These are phyloP conservation scores for Postia placenta DNA, from an alignment of 768 basidiomycete genomes.

Conservation along the genomic window DNA sequence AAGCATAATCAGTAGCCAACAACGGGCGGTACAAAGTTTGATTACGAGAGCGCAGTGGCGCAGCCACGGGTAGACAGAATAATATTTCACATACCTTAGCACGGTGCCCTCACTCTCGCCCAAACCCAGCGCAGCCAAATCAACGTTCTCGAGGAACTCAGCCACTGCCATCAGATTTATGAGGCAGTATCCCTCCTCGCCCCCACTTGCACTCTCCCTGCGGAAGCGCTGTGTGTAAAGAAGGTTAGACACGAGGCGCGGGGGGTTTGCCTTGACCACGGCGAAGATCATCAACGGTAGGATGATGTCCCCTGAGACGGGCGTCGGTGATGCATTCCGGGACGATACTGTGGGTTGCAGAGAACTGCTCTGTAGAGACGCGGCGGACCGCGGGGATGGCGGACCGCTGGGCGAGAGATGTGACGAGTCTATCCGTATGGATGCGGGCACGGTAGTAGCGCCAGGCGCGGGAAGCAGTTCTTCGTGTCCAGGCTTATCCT, in stretches of 20 bases:
- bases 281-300: constrained; percentile 92
- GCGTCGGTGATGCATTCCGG: constrained; percentile 32
- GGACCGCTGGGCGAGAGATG: not conserved
- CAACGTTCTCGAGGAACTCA: constrained; percentile 93
- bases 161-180: constrained; percentile 94
- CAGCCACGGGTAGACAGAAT: not conserved
- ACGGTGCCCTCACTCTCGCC: constrained; percentile 52
- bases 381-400: not conserved
- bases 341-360: constrained; percentile 9
- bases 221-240: constrained; percentile 57
- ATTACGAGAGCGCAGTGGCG: not conserved
- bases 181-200: constrained; percentile 89
- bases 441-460: not conserved
- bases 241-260: constrained; percentile 68
- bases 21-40: not conserved
- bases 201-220: constrained; percentile 47
- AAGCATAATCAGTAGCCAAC: not conserved
- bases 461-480: not conserved
- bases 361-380: constrained; percentile 1
- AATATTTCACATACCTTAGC: constrained; percentile 40
- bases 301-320: constrained; percentile 82
- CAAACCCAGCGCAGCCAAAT: constrained; percentile 64
- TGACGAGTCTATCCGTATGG: not conserved
- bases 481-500: not conserved
- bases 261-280: constrained; percentile 89